phyloP scores from a whole-genome alignment of 116 monocot species.

The Zostera marina region DNA sequence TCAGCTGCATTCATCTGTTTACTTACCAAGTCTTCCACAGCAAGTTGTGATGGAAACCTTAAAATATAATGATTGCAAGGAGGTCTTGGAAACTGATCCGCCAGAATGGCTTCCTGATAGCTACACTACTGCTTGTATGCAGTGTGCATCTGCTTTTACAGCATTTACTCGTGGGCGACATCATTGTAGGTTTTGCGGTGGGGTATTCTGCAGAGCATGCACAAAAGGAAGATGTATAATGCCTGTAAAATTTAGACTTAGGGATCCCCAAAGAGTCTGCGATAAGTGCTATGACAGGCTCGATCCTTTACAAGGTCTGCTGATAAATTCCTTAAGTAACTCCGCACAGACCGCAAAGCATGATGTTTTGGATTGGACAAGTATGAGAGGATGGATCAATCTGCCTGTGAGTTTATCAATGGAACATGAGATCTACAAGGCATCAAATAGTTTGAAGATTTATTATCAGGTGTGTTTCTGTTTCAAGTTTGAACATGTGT shows the following conservation, averaged over 20 bases:
- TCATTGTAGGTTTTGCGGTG: constrained; percentile 96
- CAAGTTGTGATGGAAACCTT: constrained; percentile 32
- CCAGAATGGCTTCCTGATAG: constrained; percentile 97
- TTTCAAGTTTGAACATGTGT: too few relatives aligned
- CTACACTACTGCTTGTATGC: constrained; percentile 47
- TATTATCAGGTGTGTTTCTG: constrained; percentile 57
- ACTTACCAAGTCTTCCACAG: constrained; percentile 77
- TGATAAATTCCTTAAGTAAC: constrained; percentile 64
- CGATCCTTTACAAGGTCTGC: constrained; percentile 69
- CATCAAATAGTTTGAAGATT: constrained; percentile 52
- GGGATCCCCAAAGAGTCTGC: constrained; percentile 89
- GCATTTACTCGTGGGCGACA: constrained; percentile 76
- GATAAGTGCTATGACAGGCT: constrained; percentile 76
- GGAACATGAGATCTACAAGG: constrained; percentile 98
- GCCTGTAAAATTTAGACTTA: constrained; percentile 59
- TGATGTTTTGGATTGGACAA: constrained; percentile 98
- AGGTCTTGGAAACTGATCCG: constrained; percentile 65
- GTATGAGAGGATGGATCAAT: constrained; percentile 84
- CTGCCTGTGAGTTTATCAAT: constrained; percentile 77
- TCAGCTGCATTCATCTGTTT: constrained; percentile 69
- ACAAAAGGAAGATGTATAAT: constrained; percentile 71
- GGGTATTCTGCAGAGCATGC: constrained; percentile 68
- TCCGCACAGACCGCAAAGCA: constrained; percentile 72
- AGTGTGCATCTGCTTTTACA: constrained; percentile 58
- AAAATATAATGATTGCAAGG: constrained; percentile 28